Percentiles rank a stretch among this genome's conserved stretches.
phyloP scores from a whole-genome alignment of 129 eudicot genomes.

The carrot (Daucus carota) region DH1_v3.0 NC_030384.2:30147001-30147500 shows the following conservation, averaged over 20 bases:
- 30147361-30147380: constrained; percentile 94
- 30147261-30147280: constrained; percentile 41
- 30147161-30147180: constrained; percentile 31
- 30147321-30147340: constrained; percentile 33
- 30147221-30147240: constrained; percentile 34
- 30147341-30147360: constrained; percentile 41
- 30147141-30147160: background rate
- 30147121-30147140: background rate
- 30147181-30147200: constrained; percentile 63
- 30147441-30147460: constrained; percentile 66
- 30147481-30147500: constrained; percentile 37
- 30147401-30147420: constrained; percentile 86
- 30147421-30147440: constrained; percentile 78
- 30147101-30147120: background rate
- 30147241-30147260: constrained; percentile 41
- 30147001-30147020: background rate
- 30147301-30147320: constrained; percentile 26
- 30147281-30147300: constrained; percentile 39
- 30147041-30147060: background rate
- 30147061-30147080: background rate
- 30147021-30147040: background rate
- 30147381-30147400: constrained; percentile 89
- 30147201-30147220: constrained; percentile 27
- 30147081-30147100: background rate
- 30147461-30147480: constrained; percentile 83